Conservation (phyloP, 2,329 filamentous ascomycete species). For the Triangularia setosa region DNA sequence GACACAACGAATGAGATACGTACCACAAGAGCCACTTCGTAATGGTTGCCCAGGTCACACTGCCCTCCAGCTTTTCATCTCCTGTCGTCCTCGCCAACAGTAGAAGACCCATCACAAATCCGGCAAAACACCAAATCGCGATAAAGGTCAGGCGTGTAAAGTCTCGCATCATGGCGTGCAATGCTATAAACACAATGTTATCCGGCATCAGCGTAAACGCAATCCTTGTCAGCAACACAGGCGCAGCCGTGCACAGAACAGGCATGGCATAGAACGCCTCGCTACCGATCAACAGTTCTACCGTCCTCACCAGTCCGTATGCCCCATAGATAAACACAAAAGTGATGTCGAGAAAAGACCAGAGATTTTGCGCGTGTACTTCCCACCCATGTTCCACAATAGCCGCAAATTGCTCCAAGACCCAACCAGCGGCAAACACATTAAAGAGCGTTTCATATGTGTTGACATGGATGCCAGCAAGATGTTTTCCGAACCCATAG, state of each 20-base stretch:
- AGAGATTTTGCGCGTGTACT: slow-evolving; percentile 70
- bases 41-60: slow-evolving; percentile 49
- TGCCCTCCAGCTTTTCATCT: slow-evolving; percentile 13
- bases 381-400: slow-evolving; percentile 63
- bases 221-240: slow-evolving; percentile 64
- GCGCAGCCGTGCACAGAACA: slow-evolving; percentile 62
- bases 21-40: slow-evolving; percentile 72
- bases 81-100: slow-evolving; percentile 48
- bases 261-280: slow-evolving; percentile 56
- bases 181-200: slow-evolving; percentile 70
- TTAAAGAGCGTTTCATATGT: slow-evolving; percentile 57
- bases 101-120: slow-evolving; percentile 65
- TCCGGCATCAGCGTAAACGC: slow-evolving; percentile 72
- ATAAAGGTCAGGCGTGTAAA: slow-evolving; percentile 65
- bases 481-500: slow-evolving; percentile 45
- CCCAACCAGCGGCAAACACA: slow-evolving; percentile 64
- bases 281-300: slow-evolving; percentile 46
- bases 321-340: slow-evolving; percentile 60
- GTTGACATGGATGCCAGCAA: slow-evolving; percentile 50
- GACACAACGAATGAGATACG: not conserved
- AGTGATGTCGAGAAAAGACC: slow-evolving; percentile 70
- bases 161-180: slow-evolving; percentile 71
- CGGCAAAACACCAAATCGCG: slow-evolving; percentile 65
- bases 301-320: slow-evolving; percentile 59
- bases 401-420: slow-evolving; percentile 61